Base-by-base conservation (phyloP, 192 early-diverging fungal species). In the Backusella macrospora region DNA sequence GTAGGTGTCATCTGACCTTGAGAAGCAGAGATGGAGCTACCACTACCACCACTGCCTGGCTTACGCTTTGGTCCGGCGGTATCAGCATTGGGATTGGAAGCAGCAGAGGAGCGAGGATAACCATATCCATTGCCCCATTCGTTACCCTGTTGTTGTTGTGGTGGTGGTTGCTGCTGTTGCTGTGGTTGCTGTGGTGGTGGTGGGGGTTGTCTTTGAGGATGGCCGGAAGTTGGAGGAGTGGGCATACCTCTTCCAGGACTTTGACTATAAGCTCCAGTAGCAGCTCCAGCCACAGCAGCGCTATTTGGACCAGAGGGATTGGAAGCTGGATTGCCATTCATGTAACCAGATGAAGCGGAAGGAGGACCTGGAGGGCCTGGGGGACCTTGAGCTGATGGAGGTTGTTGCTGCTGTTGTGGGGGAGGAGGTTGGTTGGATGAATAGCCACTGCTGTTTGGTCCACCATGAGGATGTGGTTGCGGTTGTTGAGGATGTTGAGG, bases 291-390 rank as follows among this genome's bases (percentile, higher is more conserved):
- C 7, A 48, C 46, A 15, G 43, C 40, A 3, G 49, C 18, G 6
- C 70, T 52, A 6, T 71, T 71, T 38, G 70, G 70, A 65, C 37
- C 63, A 18, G 63, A 14, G 7, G 63, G 63, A 65, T 65, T 65
- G 9, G 63, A 38, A 13, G 40, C 26, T 29, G 45, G 15, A 8
- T 69, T 69, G 1, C 49, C n/a, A 15, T 59, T 59, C 52, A 59
- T 59, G 26, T 59, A 59, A 59, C 21, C 52, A 12, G 48, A 18
- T 15, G 48, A 37, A 39, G 70, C 21, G 6, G 42, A 43, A 47
- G 67, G 34, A 23, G 70, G 70, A 4, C 48, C 48, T 18, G 40
- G 44, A 68, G 66, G 66, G 46, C 16, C 40, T 68, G 18, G 37
- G 21, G 44, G 45, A 39, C 16, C 37, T 37, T 40, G 10, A 73